phyloP scores from a whole-genome alignment of 257 asterid species.

The Handroanthus guayacan region DNA sequence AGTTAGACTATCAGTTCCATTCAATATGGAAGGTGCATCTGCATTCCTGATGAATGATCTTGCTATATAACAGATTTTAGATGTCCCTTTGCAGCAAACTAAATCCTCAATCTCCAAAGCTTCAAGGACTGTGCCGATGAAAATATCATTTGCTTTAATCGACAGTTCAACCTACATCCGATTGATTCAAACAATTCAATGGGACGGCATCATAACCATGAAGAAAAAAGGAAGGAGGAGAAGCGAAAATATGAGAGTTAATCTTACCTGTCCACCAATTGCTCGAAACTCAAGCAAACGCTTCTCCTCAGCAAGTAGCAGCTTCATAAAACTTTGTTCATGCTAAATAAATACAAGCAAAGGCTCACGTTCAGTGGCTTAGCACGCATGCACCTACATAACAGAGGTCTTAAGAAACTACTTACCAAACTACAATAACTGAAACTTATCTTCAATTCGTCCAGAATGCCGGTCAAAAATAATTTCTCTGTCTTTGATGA shows the following conservation, averaged over 20 bases:
- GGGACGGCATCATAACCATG: constrained; percentile 27
- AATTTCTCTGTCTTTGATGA: constrained; percentile 61
- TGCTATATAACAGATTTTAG: constrained; percentile 68
- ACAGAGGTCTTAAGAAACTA: constrained; percentile 22
- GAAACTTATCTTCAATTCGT: constrained; percentile 85
- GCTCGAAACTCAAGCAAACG: constrained; percentile 93
- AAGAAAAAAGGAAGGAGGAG: constrained; percentile 7
- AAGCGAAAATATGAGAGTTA: neutral
- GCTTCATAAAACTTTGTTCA: constrained; percentile 64
- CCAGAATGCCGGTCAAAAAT: constrained; percentile 82
- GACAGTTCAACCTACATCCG: constrained; percentile 83
- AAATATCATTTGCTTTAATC: constrained; percentile 73
- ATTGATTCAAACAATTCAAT: constrained; percentile 32
- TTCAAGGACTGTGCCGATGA: constrained; percentile 87
- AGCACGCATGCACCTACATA: constrained; percentile 12
- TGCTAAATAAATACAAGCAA: constrained; percentile 48
- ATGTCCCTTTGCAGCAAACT: constrained; percentile 54
- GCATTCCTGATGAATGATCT: constrained; percentile 82
- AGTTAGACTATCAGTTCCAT: constrained; percentile 42
- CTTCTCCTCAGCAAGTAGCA: constrained; percentile 88
- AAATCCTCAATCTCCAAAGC: constrained; percentile 93
- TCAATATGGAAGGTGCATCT: constrained; percentile 59
- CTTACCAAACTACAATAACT: constrained; percentile 79
- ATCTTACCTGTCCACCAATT: constrained; percentile 89
- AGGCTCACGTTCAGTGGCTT: constrained; percentile 31